Conservation (phyloP, 2,329 filamentous ascomycete species). For the Colletotrichum incanum region DNA sequence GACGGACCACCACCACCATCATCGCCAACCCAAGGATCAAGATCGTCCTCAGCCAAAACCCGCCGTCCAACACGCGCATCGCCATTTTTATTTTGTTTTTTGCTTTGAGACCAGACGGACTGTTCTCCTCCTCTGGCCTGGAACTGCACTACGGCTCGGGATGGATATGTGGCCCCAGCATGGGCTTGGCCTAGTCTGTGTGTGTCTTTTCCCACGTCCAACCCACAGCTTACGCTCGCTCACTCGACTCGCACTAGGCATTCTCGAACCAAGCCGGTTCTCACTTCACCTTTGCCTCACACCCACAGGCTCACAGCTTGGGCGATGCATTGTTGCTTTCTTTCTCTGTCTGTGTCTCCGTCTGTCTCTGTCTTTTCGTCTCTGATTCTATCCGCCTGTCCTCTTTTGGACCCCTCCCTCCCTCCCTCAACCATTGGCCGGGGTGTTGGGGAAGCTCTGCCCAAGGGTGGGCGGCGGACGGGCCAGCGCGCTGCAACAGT, state of each 20-base stretch:
- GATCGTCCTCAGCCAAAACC: conserved; percentile 32
- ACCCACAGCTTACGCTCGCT: neutral
- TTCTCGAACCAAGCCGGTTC: neutral
- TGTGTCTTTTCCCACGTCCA: conserved; percentile 26
- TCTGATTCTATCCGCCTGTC: conserved; percentile 27
- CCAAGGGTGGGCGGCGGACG: conserved; percentile 23
- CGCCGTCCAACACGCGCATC: conserved; percentile 17
- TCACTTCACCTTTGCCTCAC: neutral
- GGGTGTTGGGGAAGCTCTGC: conserved; percentile 49
- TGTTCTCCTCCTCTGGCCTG: conserved; percentile 1
- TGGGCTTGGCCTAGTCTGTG: conserved; percentile 15
- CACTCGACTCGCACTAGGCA: conserved; percentile 2
- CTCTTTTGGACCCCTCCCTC: conserved; percentile 44
- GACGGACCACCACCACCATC: conserved; percentile 23
- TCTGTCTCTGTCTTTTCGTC: conserved; percentile 2
- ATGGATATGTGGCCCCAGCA: neutral
- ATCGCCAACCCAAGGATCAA: neutral
- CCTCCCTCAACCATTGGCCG: conserved; percentile 45
- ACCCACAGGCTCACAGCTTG: conserved; percentile 11
- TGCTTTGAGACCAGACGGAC: conserved; percentile 28
- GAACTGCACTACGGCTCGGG: neutral
- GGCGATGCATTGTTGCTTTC: conserved; percentile 21
- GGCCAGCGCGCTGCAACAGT: conserved; percentile 38
- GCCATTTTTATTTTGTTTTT: neutral
- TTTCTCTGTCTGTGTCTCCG: neutral